Evolutionary conservation across 225 moss, liverwort and hornwort genomes (phyloP), one percentile per base, ranked within the genome.

Genomic region (Climacium dendroides): DNA sequence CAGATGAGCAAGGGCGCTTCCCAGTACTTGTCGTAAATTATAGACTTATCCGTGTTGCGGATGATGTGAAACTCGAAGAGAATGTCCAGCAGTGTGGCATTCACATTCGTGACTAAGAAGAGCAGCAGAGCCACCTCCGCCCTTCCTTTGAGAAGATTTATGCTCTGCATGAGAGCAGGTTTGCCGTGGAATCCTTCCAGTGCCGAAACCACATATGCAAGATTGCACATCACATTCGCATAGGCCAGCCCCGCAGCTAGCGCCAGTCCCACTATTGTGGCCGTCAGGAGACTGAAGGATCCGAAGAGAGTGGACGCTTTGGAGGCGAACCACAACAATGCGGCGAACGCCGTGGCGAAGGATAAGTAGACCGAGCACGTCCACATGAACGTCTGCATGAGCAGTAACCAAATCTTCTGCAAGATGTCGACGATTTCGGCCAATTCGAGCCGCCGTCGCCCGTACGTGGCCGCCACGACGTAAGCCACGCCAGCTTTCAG

Each of bases 401-500:
- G 92, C 43, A 93, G 93, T 6, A 95, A 74, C 98, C 98, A 98
- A 67, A 97, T 90, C 93, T 88, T 92, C 26, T 93, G 95, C 90
- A 95, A 89, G 86, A 95, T 91, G 45, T 90, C 91, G 17, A 94
- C 85, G n/a, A 94, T 84, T 77, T 95, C 96, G 43, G 90, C 54
- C 75, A 94, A 86, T 30, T 91, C 90, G 35, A 93, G 76, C 75
- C 95, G 89, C 78, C 93, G 89, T 47, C 97, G 95, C 26, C 93
- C 94, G 78, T 98, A 98, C 2, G 97, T 95, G 26, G 91, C 94
- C 28, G 95, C 98, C 83, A 98, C 95, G 17, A 96, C 90, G 90
- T 94, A 95, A 5, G 96, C 95, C 58, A 98, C 91, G 65, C 95
- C 96, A 39, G 96, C 96, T 85, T 95, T 96, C 82, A 96, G 92